Evolutionary conservation across 345 rosid genomes (phyloP).

Genomic region (Brassica rapa): DNA sequence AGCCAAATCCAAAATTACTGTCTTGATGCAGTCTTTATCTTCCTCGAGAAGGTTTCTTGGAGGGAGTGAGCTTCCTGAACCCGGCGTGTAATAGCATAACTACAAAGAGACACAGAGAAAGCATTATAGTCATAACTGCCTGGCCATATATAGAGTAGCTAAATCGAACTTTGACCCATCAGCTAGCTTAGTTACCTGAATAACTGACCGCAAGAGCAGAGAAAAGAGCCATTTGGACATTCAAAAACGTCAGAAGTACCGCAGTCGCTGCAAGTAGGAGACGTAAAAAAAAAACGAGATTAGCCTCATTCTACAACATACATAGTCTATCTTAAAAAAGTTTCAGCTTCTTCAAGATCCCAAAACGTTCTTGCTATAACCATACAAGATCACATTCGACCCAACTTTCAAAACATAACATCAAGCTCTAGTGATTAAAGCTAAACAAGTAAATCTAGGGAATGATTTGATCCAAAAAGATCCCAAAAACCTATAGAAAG

Average conservation of each 20-base stretch:
- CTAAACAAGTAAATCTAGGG: background rate
- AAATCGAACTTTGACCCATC: background rate
- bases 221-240: conserved; percentile 86
- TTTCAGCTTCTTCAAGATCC: conserved; percentile 1
- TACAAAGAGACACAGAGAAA: conserved; percentile 29
- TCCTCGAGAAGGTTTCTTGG: conserved; percentile 52
- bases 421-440: conserved; percentile 5
- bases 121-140: background rate
- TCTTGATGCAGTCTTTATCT: conserved; percentile 25
- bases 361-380: background rate
- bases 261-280: conserved; percentile 63
- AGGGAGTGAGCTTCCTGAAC: conserved; percentile 69
- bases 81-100: conserved; percentile 81
- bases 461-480: background rate
- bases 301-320: background rate
- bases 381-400: background rate
- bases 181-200: conserved; percentile 50
- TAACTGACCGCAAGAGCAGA: conserved; percentile 70
- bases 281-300: conserved; percentile 9
- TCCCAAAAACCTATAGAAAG: background rate
- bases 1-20: conserved; percentile 5
- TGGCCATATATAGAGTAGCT: background rate
- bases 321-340: background rate
- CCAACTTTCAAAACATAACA: background rate
- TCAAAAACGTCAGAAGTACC: conserved; percentile 61